Conservation (phyloP, 1,139 yeast genomes). For the Insectozyma bohioensis region DNA sequence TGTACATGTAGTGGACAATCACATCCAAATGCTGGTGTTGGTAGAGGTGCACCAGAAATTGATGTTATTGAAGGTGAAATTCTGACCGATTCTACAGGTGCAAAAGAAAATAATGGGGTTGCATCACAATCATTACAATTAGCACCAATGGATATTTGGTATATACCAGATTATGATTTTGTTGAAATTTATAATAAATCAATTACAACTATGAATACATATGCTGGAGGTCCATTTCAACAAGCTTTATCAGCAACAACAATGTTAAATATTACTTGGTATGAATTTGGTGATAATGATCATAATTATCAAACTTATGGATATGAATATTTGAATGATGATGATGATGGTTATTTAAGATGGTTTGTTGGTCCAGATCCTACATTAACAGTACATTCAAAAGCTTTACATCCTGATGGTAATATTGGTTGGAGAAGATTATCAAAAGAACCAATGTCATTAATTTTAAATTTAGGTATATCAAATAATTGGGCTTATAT, state of each 20-base stretch:
- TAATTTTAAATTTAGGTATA: slow-evolving; percentile 74
- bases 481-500: slow-evolving; percentile 84
- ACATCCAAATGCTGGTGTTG: slow-evolving; percentile 77
- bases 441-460: slow-evolving; percentile 86
- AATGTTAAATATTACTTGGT: slow-evolving; percentile 73
- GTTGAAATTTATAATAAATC: slow-evolving; percentile 61
- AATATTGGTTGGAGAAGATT: slow-evolving; percentile 74
- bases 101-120: slow-evolving; percentile 47
- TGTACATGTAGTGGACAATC: slow-evolving; percentile 78
- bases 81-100: slow-evolving; percentile 29
- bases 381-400: slow-evolving; percentile 60
- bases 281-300: slow-evolving; percentile 51
- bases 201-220: slow-evolving; percentile 69
- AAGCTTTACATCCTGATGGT: slow-evolving; percentile 78
- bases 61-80: slow-evolving; percentile 80
- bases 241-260: slow-evolving; percentile 81
- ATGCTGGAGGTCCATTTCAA: slow-evolving; percentile 83
- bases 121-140: slow-evolving; percentile 82
- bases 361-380: slow-evolving; percentile 81
- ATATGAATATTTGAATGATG: slow-evolving; percentile 72
- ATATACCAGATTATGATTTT: slow-evolving; percentile 74
- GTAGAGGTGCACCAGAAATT: slow-evolving; percentile 90
- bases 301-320: slow-evolving; percentile 69
- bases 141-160: slow-evolving; percentile 89
- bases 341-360: slow-evolving; percentile 65